phyloP scores from a whole-genome alignment of 2,329 filamentous ascomycete genomes.

The Fusarium kyushuense region DNA sequence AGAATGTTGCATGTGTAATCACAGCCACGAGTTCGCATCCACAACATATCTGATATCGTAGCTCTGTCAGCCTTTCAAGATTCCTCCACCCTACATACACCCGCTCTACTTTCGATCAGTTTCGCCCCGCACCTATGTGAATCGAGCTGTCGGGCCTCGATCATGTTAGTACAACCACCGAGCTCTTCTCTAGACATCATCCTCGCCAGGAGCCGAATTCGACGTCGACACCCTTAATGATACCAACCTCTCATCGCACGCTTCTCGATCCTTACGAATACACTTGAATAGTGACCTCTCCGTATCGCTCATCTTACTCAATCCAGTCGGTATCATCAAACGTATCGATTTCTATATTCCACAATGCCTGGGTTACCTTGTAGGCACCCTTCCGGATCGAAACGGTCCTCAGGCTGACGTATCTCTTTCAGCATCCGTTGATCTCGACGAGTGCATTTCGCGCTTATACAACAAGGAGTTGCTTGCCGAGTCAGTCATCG shows the following conservation, averaged over 20 bases:
- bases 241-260: slow-evolving; percentile 54
- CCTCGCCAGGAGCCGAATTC: slow-evolving; percentile 53
- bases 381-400: slow-evolving; percentile 52
- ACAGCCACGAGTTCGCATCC: slow-evolving; percentile 1
- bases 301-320: slow-evolving; percentile 4
- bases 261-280: slow-evolving; percentile 21
- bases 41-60: slow-evolving; percentile 2
- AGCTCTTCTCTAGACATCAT: slow-evolving; percentile 52
- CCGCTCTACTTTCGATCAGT: slow-evolving; percentile 15
- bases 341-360: slow-evolving; percentile 28
- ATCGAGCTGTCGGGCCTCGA: slow-evolving; percentile 50
- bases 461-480: slow-evolving; percentile 97
- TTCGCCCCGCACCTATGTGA: slow-evolving; percentile 51
- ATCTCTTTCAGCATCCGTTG: slow-evolving; percentile 79
- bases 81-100: background rate
- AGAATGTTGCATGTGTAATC: slow-evolving; percentile 30
- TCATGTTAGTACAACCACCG: slow-evolving; percentile 58
- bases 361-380: slow-evolving; percentile 70
- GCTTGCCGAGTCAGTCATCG: slow-evolving; percentile 95
- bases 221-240: slow-evolving; percentile 55
- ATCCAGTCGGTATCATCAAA: background rate
- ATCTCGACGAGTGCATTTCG: slow-evolving; percentile 98
- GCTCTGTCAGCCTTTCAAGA: slow-evolving; percentile 1
- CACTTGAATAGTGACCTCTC: slow-evolving; percentile 14
- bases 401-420: slow-evolving; percentile 31